A percentile compares a stretch with the other conserved stretches of the same genome.
Conservation (phyloP, 2,329 filamentous ascomycete species). For the Nigrospora sphaerica region DNA sequence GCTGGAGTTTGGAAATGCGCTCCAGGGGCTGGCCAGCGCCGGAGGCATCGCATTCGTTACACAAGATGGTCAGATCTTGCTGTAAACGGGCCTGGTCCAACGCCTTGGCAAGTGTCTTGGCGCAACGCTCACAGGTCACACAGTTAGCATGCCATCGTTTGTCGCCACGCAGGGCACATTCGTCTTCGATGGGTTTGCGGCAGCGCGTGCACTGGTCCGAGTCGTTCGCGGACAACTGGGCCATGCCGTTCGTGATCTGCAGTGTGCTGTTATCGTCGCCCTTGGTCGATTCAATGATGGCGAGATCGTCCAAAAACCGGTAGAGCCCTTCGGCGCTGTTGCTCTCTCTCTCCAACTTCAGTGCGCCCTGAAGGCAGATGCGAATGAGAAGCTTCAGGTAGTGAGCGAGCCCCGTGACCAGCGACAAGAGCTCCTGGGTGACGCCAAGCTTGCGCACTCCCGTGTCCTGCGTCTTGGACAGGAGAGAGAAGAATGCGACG, state of each 20-base stretch:
- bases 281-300: conserved; percentile 72
- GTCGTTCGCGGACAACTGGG: conserved; percentile 62
- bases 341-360: conserved; percentile 84
- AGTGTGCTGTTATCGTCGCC: conserved; percentile 57
- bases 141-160: conserved; percentile 80
- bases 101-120: conserved; percentile 58
- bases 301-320: conserved; percentile 76
- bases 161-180: conserved; percentile 71
- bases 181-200: conserved; percentile 85
- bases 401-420: conserved; percentile 92
- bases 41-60: conserved; percentile 57
- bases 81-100: conserved; percentile 67
- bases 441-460: conserved; percentile 88
- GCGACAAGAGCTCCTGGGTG: conserved; percentile 93
- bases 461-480: conserved; percentile 91
- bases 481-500: conserved; percentile 89
- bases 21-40: conserved; percentile 46
- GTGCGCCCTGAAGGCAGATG: conserved; percentile 88
- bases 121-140: conserved; percentile 64
- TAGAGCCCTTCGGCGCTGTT: conserved; percentile 68
- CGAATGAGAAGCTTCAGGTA: conserved; percentile 96
- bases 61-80: conserved; percentile 63
- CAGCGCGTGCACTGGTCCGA: conserved; percentile 82
- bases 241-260: conserved; percentile 59
- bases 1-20: conserved; percentile 76